Conservation (phyloP, 192 early-diverging fungal genomes). For the Rhizoclosmatium globosum region DNA sequence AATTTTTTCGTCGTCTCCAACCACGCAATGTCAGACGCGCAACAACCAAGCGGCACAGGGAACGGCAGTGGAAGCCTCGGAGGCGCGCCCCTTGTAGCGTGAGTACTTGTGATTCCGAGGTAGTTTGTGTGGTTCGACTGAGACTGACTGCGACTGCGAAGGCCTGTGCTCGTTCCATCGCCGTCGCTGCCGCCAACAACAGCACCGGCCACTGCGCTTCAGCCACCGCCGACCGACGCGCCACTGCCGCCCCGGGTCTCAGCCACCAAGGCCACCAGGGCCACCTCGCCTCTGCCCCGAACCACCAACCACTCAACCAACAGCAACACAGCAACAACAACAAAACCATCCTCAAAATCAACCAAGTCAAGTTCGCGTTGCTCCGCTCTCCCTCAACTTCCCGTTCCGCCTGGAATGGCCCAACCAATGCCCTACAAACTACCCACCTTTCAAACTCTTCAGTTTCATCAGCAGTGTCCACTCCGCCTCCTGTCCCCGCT, state of each 20-base stretch:
- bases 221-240: not conserved
- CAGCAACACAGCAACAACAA: not conserved
- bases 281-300: not conserved
- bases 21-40: too few species aligned
- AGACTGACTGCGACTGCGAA: not conserved
- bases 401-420: not conserved
- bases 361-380: not conserved
- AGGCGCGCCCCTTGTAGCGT: too few species aligned
- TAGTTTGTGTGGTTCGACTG: too few species aligned
- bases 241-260: not conserved
- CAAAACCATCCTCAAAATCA: not conserved
- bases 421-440: not conserved
- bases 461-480: not conserved
- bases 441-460: not conserved
- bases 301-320: not conserved
- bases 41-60: too few species aligned
- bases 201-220: not conserved
- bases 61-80: too few species aligned
- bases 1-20: too few species aligned
- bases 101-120: too few species aligned
- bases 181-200: not conserved
- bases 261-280: not conserved
- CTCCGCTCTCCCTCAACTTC: constrained; percentile 10
- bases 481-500: not conserved
- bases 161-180: not conserved